Base-by-base conservation (phyloP, 208 protist species). In the Jaenimonas drosophilae region DNA sequence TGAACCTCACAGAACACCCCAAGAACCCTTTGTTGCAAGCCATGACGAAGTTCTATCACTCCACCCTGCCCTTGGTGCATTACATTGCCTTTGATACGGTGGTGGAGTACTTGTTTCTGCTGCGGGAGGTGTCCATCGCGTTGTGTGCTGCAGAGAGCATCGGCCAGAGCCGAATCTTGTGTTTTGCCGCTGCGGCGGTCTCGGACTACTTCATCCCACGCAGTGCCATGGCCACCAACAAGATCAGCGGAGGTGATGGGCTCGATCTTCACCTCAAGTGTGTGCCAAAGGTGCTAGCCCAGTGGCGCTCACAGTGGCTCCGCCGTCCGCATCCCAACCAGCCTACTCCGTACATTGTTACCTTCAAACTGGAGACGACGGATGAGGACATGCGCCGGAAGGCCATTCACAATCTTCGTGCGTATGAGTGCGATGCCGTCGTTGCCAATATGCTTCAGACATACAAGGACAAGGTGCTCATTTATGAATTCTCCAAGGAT, bases 171-270 rank as follows among this genome's bases (percentile, higher is more conserved):
- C 79, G 74, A 9, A 63, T 85, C 19, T 54, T 92, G 28, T 78
- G 85, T 49, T 81, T 88, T 46, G 50, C 78, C 6, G 78, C 79
- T 4, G 79, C 84, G 2, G 84, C 84, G 3, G 84, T 84, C 7
- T 87, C 84, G 14, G 84, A 92, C 56, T 92, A 89, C 58, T 88
- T 66, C 61, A 54, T 92, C 20, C 84, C 84, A 19, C 64, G 67
- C 2, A 34, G 31, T 9, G 38, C 50, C 37, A 74, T 86, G 58
- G 63, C 70, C 11, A 41, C 11, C 1, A 47, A 87, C 40, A 92
- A 92, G 59, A 85, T 92, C 54, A 92, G 79, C 53, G 76, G 78
- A 21, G 67, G 67, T 4, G 62, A 87, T 30, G 76, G 68, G 0
- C 64, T 92, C 14, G 69, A 64, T n/a, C 16, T 92, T 21, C 60